Base-by-base conservation (phyloP, 192 early-diverging fungal genomes). In the Linnemannia elongata region DNA sequence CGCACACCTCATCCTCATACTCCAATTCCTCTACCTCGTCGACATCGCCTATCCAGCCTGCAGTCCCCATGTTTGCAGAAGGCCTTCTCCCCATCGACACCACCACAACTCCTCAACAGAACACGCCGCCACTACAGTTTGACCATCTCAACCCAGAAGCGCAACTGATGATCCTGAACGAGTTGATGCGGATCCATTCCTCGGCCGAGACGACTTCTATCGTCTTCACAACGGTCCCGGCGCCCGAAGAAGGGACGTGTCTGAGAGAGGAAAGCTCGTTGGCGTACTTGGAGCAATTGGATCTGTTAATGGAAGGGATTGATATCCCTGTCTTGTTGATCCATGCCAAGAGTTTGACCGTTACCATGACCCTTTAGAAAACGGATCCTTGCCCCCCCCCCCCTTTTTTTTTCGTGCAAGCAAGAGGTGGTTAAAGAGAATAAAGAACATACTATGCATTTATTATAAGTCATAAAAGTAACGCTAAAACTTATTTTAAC, bases 331-430 rank as follows among this genome's bases (percentile, higher is more conserved):
- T 91, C n/a, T 88, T 94, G 85, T 81, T 94, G 42, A 90, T 94
- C n/a, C 92, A 94, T 77, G 92, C 93, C 33, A 92, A 92, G 68
- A 92, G 92, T 20, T 82, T 94, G 66, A 94, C 93, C 0, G 92
- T 94, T 8, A 94, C 93, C 22, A 94, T 92, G 74, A 89, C 93
- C 4, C 79, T 94, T 45, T 93, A 88, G 78, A 55, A 33, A n/a
- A 8, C 44, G 12, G 6, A 15, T 1, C 7, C 38, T 39, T 39
- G n/a, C n/a, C n/a, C n/a, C n/a, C n/a, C n/a, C n/a, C n/a, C n/a
- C n/a, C n/a, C n/a, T 39, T 6, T 39, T 39, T 13, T 45, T 45
- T 45, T 45, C 12, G 44, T 15, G 44, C 13, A 1, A 7, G 44
- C 44, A 15, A 45, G 44, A 13, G 44, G 8, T 38, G 38, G 38